phyloP scores from a whole-genome alignment of 164 flowering plant species.

The Berberis vulgaris region DNA sequence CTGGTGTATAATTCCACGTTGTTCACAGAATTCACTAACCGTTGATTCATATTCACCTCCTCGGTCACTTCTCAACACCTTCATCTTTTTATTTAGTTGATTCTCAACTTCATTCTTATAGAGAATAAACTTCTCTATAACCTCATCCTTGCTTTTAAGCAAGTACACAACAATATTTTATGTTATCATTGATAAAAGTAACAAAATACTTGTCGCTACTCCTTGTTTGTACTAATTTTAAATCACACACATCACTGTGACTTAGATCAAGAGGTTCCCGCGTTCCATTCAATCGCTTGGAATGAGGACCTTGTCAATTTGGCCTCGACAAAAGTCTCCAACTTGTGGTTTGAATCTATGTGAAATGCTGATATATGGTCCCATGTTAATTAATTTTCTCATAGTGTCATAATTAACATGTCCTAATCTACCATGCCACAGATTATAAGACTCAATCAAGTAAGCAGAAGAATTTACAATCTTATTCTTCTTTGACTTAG shows the following conservation, averaged over 20 bases:
- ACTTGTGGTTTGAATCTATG: too few species aligned
- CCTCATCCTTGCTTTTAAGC: slow-evolving; percentile 6
- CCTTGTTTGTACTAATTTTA: not conserved
- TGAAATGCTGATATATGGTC: too few species aligned
- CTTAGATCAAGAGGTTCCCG: not conserved
- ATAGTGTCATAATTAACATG: too few species aligned
- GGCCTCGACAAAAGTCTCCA: too few species aligned
- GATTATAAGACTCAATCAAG: too few species aligned
- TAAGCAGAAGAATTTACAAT: too few species aligned
- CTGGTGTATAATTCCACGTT: slow-evolving; percentile 13
- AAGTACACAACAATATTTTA: not conserved
- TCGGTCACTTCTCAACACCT: slow-evolving; percentile 5
- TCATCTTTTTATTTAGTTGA: slow-evolving; percentile 11
- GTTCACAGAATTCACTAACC: not conserved
- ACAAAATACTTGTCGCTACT: slow-evolving; percentile 12
- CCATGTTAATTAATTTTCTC: too few species aligned
- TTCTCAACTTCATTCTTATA: slow-evolving; percentile 12
- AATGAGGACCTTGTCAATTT: not conserved
- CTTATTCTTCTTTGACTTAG: too few species aligned
- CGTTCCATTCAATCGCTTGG: too few species aligned
- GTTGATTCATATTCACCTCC: slow-evolving; percentile 13
- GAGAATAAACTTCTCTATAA: not conserved
- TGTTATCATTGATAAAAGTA: slow-evolving; percentile 7
- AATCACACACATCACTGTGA: slow-evolving; percentile 6
- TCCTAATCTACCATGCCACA: too few species aligned